phyloP scores from a whole-genome alignment of 1,139 yeast genomes.

The Zygoascus hellenicus region DNA sequence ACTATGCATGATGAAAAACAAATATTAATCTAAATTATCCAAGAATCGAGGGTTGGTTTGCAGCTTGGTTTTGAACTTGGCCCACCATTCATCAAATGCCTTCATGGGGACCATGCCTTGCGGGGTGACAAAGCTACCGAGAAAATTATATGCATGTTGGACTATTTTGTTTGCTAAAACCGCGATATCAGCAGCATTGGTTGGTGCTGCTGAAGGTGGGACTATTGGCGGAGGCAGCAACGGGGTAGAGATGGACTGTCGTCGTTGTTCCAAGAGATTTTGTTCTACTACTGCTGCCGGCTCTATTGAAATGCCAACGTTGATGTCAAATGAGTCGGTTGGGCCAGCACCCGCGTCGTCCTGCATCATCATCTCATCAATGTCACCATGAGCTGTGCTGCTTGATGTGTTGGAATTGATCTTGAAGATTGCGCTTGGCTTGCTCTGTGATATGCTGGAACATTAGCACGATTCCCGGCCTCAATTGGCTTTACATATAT shows the following conservation, averaged over 20 bases:
- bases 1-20: constrained; percentile 3
- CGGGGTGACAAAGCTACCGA: constrained; percentile 75
- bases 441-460: constrained; percentile 52
- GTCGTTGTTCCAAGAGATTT: constrained; percentile 37
- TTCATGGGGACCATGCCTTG: constrained; percentile 81
- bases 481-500: background rate
- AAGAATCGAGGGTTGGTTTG: constrained; percentile 77
- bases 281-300: constrained; percentile 56
- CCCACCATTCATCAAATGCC: constrained; percentile 96
- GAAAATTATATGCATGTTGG: constrained; percentile 82
- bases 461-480: background rate
- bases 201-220: constrained; percentile 19
- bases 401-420: constrained; percentile 43
- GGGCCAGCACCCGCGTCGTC: constrained; percentile 22
- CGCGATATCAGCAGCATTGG: constrained; percentile 35
- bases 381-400: constrained; percentile 27
- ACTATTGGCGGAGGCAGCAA: constrained; percentile 22
- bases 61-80: constrained; percentile 69
- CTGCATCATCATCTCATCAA: constrained; percentile 35
- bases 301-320: constrained; percentile 86
- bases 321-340: constrained; percentile 36
- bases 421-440: constrained; percentile 90
- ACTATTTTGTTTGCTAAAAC: constrained; percentile 79
- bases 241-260: constrained; percentile 13
- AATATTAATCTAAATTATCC: constrained; percentile 37